Conservation (phyloP, 2,329 filamentous ascomycete genomes). For the Fusarium continuum region DNA sequence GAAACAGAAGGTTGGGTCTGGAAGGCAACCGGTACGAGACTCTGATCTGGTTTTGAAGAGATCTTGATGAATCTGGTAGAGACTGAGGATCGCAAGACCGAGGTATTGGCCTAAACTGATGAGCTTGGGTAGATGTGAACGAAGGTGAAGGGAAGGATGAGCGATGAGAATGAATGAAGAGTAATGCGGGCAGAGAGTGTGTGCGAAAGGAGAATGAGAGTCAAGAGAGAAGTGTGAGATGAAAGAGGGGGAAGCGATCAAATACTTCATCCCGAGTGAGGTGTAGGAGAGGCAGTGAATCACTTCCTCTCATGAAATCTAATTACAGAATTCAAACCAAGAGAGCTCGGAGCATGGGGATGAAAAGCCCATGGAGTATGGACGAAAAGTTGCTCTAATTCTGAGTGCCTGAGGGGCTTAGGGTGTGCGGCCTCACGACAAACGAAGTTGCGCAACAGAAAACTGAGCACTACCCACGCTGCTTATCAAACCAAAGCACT, state of each 20-base stretch:
- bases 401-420: neutral
- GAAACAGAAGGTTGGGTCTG: too few relatives aligned
- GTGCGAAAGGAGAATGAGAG: neutral
- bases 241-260: neutral
- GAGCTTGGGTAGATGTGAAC: too few relatives aligned
- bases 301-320: neutral
- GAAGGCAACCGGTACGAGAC: too few relatives aligned
- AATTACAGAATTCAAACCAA: too few relatives aligned
- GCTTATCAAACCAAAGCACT: neutral
- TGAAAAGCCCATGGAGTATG: neutral
- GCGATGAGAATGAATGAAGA: neutral
- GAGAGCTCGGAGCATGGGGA: neutral
- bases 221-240: neutral
- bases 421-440: neutral
- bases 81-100: too few relatives aligned
- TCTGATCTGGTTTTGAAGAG: too few relatives aligned
- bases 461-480: neutral
- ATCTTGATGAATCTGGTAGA: too few relatives aligned
- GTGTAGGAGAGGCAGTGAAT: neutral
- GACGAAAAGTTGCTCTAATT: neutral
- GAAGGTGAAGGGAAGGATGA: too few relatives aligned
- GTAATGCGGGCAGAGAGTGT: neutral
- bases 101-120: too few relatives aligned
- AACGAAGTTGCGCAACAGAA: neutral
- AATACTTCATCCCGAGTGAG: neutral